Evolutionary conservation across 345 rosid species (phyloP).

Genomic region (Odontarrhena argentea): DNA sequence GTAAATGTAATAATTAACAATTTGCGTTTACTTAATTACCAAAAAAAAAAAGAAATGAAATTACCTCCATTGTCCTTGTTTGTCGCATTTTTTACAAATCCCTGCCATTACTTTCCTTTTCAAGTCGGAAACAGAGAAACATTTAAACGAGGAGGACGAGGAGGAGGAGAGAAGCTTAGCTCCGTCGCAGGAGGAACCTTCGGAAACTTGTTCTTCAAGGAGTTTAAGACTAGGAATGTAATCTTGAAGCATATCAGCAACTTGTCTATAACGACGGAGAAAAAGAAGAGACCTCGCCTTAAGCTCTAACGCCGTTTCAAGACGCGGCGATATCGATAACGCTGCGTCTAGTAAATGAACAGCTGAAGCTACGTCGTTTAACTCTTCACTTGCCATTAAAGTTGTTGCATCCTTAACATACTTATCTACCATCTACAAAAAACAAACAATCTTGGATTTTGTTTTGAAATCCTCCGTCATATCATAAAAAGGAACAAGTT

Average conservation of each 20-base stretch:
- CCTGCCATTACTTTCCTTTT: slow-evolving; percentile 91
- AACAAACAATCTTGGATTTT: not conserved
- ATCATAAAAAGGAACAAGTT: no score
- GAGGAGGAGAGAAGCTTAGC: slow-evolving; percentile 54
- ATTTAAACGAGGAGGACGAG: slow-evolving; percentile 62
- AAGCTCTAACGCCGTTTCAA: slow-evolving; percentile 46
- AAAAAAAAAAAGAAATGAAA: not conserved
- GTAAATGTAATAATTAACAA: no score
- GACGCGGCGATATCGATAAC: slow-evolving; percentile 63
- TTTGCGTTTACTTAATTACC: slow-evolving; percentile 25
- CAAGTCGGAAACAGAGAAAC: slow-evolving; percentile 87
- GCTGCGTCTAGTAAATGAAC: slow-evolving; percentile 78
- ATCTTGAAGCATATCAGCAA: slow-evolving; percentile 62
- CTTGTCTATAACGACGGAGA: slow-evolving; percentile 39
- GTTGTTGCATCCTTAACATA: slow-evolving; percentile 70
- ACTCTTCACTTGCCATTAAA: slow-evolving; percentile 68
- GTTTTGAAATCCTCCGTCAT: no score
- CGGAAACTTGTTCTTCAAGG: slow-evolving; percentile 54
- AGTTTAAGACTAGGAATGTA: slow-evolving; percentile 80
- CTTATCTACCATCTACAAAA: slow-evolving; percentile 64
- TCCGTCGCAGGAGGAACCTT: slow-evolving; percentile 39
- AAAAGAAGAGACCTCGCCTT: slow-evolving; percentile 45
- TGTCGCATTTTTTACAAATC: slow-evolving; percentile 68
- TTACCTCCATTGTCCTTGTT: slow-evolving; percentile 95
- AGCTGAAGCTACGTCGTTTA: slow-evolving; percentile 62